phyloP scores from a whole-genome alignment of 176 grass and related monocot species.

The Oryza glumipatula region DNA sequence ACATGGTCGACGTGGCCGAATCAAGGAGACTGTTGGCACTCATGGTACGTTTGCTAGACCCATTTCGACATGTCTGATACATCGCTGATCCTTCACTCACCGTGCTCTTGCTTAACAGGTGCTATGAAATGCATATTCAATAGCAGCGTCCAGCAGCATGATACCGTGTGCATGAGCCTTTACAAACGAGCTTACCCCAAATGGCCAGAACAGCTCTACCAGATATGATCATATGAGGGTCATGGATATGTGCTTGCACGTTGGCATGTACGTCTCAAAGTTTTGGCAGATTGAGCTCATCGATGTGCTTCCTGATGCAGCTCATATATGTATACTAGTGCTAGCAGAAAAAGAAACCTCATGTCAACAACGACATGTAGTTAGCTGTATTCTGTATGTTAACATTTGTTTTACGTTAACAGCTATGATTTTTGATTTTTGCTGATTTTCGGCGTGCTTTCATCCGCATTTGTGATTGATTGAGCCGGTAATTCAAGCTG shows the following conservation, averaged over 20 bases:
- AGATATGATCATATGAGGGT: constrained; percentile 6
- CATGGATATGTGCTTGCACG: background rate
- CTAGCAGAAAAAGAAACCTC: background rate
- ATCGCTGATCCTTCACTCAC: background rate
- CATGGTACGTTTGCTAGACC: constrained; percentile 58
- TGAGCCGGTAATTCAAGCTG: too few species aligned
- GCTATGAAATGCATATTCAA: constrained; percentile 96
- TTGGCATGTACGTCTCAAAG: background rate
- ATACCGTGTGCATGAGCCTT: constrained; percentile 91
- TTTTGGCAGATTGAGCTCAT: background rate
- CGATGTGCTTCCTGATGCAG: background rate
- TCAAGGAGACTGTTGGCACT: constrained; percentile 94
- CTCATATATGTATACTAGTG: background rate
- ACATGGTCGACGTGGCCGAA: constrained; percentile 79
- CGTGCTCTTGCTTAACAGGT: constrained; percentile 44
- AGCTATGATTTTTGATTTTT: too few species aligned
- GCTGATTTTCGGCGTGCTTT: too few species aligned
- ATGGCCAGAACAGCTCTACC: constrained; percentile 82
- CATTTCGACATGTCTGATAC: background rate
- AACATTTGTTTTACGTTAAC: too few species aligned
- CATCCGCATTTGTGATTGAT: too few species aligned
- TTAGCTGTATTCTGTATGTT: too few species aligned
- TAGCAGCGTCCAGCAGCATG: constrained; percentile 83
- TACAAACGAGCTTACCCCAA: constrained; percentile 89
- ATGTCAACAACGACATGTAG: too few species aligned